phyloP scores from a whole-genome alignment of 139 green algal genomes.

The Chlamydomonas schloesseri region DNA sequence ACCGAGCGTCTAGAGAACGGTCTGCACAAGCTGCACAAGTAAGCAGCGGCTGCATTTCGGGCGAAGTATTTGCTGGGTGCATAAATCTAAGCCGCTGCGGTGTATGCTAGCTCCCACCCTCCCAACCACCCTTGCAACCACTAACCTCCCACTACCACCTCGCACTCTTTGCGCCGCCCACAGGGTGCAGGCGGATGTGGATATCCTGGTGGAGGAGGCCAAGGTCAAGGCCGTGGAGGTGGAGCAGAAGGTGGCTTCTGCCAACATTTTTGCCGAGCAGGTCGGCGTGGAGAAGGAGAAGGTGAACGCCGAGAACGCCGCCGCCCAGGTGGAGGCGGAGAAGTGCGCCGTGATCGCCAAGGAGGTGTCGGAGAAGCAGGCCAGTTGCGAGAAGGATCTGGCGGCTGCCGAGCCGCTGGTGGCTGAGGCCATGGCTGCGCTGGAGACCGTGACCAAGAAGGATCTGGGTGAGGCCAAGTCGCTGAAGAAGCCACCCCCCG shows the following conservation, averaged over 20 bases:
- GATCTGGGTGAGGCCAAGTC: slow-evolving; percentile 90
- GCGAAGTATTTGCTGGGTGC: too few species aligned
- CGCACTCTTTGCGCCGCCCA: neutral
- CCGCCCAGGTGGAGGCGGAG: slow-evolving; percentile 84
- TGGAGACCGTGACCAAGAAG: slow-evolving; percentile 95
- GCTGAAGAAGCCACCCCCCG: slow-evolving; percentile 89
- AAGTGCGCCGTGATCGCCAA: slow-evolving; percentile 85
- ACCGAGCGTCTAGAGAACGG: slow-evolving; percentile 84
- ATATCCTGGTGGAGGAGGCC: slow-evolving; percentile 89
- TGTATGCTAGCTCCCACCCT: too few species aligned
- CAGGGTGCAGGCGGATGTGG: slow-evolving; percentile 80
- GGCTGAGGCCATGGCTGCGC: slow-evolving; percentile 78
- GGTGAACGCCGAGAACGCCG: slow-evolving; percentile 87
- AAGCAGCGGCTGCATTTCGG: neutral
- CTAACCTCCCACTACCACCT: too few species aligned
- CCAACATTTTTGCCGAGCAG: slow-evolving; percentile 89
- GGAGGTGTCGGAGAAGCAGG: slow-evolving; percentile 88
- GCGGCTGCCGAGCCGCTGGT: slow-evolving; percentile 90
- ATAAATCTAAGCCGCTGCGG: too few species aligned
- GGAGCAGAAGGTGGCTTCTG: slow-evolving; percentile 86
- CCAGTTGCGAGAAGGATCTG: slow-evolving; percentile 83
- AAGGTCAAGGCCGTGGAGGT: slow-evolving; percentile 89
- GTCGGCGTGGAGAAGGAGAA: slow-evolving; percentile 88
- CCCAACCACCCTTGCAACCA: too few species aligned
- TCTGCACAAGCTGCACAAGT: slow-evolving; percentile 88